Evolutionary conservation across 768 basidiomycete genomes (phyloP).

Genomic region (Sistotremastrum niveocremeum): DNA sequence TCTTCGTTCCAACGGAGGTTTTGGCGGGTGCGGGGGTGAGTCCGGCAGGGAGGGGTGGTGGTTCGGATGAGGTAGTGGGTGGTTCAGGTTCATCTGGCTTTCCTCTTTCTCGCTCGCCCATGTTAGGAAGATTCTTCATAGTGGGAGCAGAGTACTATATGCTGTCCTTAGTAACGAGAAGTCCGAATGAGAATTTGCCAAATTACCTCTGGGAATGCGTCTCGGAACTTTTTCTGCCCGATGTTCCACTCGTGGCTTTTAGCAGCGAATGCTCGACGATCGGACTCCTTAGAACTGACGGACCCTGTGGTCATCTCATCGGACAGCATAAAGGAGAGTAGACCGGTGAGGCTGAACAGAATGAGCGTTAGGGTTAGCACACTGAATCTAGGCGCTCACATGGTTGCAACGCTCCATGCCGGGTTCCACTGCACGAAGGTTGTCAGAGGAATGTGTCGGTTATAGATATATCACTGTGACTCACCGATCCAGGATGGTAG

Average conservation of each 20-base stretch:
- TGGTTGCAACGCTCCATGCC: conserved; percentile 89
- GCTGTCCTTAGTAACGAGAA: conserved; percentile 7
- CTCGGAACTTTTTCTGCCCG: conserved; percentile 62
- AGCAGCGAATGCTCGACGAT: conserved; percentile 65
- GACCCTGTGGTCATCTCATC: conserved; percentile 97
- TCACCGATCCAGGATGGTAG: conserved; percentile 78
- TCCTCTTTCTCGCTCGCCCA: conserved; percentile 72
- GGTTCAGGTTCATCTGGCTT: conserved; percentile 22
- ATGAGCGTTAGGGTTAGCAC: conserved; percentile 1
- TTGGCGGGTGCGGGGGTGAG: conserved; percentile 10
- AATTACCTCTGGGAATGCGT: conserved; percentile 80
- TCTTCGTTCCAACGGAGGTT: conserved; percentile 2
- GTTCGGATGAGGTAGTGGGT: neutral
- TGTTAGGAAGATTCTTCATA: conserved; percentile 75
- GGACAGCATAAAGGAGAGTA: conserved; percentile 88
- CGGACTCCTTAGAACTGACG: conserved; percentile 61
- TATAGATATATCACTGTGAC: conserved; percentile 17
- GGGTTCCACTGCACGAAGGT: conserved; percentile 65
- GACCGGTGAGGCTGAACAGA: conserved; percentile 64
- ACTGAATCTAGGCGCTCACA: conserved; percentile 36
- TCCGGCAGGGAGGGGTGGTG: conserved; percentile 3
- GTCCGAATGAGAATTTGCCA: conserved; percentile 2
- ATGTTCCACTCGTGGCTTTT: conserved; percentile 84
- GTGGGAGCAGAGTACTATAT: conserved; percentile 54
- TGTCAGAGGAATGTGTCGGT: neutral